These are phyloP conservation scores for Paramecium pentaurelia DNA, from an alignment of 73 alveolate species.

Conservation along the genomic window DNA sequence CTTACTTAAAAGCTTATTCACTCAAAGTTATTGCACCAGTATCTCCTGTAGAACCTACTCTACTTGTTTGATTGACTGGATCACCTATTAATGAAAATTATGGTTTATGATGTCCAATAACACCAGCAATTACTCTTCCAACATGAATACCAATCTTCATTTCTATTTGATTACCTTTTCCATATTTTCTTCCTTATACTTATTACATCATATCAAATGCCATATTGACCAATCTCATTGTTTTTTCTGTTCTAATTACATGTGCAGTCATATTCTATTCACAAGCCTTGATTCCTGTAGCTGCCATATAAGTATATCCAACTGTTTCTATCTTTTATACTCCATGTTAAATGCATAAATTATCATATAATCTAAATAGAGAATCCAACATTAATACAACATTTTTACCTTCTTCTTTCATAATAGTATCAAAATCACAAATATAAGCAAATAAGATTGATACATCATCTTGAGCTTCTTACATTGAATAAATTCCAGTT, in stretches of 20 bases:
- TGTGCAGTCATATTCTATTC: constrained; percentile 65
- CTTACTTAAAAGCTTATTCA: constrained; percentile 20
- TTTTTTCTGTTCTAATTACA: constrained; percentile 34
- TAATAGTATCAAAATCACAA: constrained; percentile 56
- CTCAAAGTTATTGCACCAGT: constrained; percentile 15
- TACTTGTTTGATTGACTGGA: constrained; percentile 92
- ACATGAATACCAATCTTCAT: constrained; percentile 95
- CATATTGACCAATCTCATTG: constrained; percentile 55
- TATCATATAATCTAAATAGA: constrained; percentile 68
- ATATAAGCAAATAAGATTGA: constrained; percentile 55
- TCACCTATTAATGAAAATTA: constrained; percentile 94
- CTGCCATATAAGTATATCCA: constrained; percentile 83
- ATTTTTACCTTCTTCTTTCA: constrained; percentile 54
- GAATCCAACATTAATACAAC: constrained; percentile 48
- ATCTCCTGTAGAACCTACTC: constrained; percentile 88
- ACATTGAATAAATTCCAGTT: constrained; percentile 51
- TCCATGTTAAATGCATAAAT: constrained; percentile 68
- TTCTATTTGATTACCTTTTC: constrained; percentile 48
- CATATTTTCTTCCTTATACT: constrained; percentile 47
- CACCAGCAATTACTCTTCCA: constrained; percentile 96
- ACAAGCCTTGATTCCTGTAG: constrained; percentile 77
- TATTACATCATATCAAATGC: constrained; percentile 52
- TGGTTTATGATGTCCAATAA: constrained; percentile 95
- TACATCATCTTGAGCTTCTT: constrained; percentile 57
- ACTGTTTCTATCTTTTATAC: constrained; percentile 78